phyloP scores from a whole-genome alignment of 805 yeast genomes.

The Pichia kluyveri region DNA sequence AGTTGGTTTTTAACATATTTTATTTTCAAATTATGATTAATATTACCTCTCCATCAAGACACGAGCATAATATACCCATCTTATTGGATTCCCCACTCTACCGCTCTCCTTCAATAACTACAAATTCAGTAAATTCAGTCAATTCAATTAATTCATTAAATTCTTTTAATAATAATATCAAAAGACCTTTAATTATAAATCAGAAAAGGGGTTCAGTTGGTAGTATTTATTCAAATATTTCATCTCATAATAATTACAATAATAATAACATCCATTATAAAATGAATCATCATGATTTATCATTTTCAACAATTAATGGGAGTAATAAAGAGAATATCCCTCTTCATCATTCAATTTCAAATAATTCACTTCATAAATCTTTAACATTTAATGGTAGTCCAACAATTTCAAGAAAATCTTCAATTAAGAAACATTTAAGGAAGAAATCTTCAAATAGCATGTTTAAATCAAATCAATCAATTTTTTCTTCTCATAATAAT shows the following conservation, averaged over 20 bases:
- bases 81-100: background rate
- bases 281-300: background rate
- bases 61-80: background rate
- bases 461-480: background rate
- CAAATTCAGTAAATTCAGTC: background rate
- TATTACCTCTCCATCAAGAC: background rate
- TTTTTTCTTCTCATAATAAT: conserved; percentile 1
- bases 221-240: too few relatives aligned
- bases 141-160: too few relatives aligned
- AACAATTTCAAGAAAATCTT: conserved; percentile 3
- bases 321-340: conserved; percentile 5
- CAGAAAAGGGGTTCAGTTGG: background rate
- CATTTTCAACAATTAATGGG: background rate
- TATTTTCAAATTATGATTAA: background rate
- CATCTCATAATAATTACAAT: too few relatives aligned
- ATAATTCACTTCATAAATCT: conserved; percentile 4
- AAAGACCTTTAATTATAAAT: background rate
- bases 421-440: conserved; percentile 4
- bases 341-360: background rate
- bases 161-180: background rate
- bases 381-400: conserved; percentile 1
- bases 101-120: background rate
- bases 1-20: too few relatives aligned
- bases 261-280: background rate
- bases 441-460: conserved; percentile 4